Base-by-base conservation (phyloP, 371 early-diverging fungal species). In the Mortierella sp. region DNA sequence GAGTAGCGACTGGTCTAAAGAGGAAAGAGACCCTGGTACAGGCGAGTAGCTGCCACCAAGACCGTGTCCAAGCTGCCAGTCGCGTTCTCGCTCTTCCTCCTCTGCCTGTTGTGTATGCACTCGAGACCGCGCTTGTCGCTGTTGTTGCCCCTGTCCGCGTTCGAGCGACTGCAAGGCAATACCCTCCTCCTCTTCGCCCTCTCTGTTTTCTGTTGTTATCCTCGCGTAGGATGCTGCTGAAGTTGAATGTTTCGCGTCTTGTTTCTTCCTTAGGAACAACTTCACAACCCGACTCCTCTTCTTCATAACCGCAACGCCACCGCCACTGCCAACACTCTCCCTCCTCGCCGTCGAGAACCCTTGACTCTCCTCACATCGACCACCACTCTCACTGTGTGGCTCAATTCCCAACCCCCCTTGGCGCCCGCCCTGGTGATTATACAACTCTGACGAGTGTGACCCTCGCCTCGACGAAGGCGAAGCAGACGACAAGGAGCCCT, bases 221-320 rank as follows among this genome's bases (percentile, higher is more conserved):
- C 21, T 16, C n/a, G 44, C 63, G 31, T 63, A 63, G 19, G 63
- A 7, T 19, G 63, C 7, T 19, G 34, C 10, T 63, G 31, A 0
- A 6, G 63, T 3, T 60, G 10, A 0, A 7, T 2, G 42, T 38
- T 9, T 38, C 24, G 42, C 21, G 11, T 73, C 42, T 13, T 50
- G 48, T 26, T 65, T 58, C 44, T 52, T 78, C 28, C 74, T 34
- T 47, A 45, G 21, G 54, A 77, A 72, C n/a, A 72, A 50, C 31
- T 16, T 77, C 48, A 63, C 55, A 31, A 77, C 72, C 31, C 78
- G 72, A 55, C 73, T 70, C 55, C 58, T n/a, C 68, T 68, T 68
- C 24, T 68, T 68, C 24, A 68, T 24, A 21, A 42, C 42, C 42
- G 19, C 42, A 38, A 38, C 24, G 31, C 63, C 21, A 14, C 60